These are phyloP conservation scores for Ustilago sp. DNA, from an alignment of 1,284 basidiomycete genomes.

Conservation along the genomic window DNA sequence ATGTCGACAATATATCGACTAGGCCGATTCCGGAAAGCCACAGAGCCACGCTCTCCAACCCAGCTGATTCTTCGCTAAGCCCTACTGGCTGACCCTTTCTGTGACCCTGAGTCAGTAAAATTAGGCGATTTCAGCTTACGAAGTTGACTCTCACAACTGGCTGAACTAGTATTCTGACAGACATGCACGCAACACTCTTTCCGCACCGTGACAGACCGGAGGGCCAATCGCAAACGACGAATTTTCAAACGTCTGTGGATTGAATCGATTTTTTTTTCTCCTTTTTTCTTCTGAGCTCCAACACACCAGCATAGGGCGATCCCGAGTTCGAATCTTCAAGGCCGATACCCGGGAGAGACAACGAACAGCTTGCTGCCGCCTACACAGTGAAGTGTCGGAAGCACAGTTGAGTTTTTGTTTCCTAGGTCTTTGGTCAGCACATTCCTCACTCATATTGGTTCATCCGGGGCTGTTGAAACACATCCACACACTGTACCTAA, in stretches of 20 bases:
- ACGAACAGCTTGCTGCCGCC: not conserved
- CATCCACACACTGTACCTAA: not conserved
- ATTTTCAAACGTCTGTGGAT: conserved; percentile 2
- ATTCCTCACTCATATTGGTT: not conserved
- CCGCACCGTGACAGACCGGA: not conserved
- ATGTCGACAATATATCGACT: conserved; percentile 17
- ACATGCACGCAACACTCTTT: not conserved
- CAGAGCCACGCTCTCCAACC: not conserved
- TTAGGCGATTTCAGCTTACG: conserved; percentile 27
- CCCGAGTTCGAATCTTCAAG: conserved; percentile 1
- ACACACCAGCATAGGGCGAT: conserved; percentile 1
- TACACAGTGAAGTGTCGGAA: not conserved
- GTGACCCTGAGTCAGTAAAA: conserved; percentile 11
- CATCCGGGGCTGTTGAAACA: not conserved
- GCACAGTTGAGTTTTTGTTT: not conserved
- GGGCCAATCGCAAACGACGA: conserved; percentile 12
- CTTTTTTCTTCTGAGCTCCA: not conserved
- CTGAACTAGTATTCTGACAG: not conserved
- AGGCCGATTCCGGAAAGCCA: conserved; percentile 12
- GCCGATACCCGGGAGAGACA: conserved; percentile 4
- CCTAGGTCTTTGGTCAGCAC: conserved; percentile 2
- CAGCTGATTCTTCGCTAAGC: conserved; percentile 9
- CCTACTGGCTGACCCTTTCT: conserved; percentile 2
- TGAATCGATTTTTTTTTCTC: conserved; percentile 3
- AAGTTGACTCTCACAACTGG: conserved; percentile 4